Base-by-base conservation (phyloP, 2,329 filamentous ascomycete genomes). In the Aspergillus sp. region DNA sequence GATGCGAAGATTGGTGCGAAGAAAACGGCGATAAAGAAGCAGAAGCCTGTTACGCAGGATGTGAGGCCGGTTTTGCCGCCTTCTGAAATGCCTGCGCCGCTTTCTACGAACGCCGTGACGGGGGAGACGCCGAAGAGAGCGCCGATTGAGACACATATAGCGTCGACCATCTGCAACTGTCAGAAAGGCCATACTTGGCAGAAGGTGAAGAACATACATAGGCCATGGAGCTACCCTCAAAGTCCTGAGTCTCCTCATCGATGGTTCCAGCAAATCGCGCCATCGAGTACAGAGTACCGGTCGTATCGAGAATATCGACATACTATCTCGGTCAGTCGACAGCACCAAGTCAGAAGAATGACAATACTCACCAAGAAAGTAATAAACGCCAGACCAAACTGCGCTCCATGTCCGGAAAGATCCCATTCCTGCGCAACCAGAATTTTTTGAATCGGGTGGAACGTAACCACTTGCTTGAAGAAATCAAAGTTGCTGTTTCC, bases 1-100 rank as follows among this genome's bases (percentile, higher is more conserved):
- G 86, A 90, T 7, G 89, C 88, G 62, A 94, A 94, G 49, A 94
- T 91, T 0, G 89, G 89, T 0, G 89, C 88, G 64, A 94, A 94
- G 76, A 94, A 94, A 52, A 94, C 80, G 49, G 86, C 82, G 63
- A 94, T 81, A 72, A 95, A 85, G 75, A 95, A 95, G 70, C 85
- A 90, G 44, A 94, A 48, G 4, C 89, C 89, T 0, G 87, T 84
- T 13, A 81, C 74, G 66, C 91, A 86, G 42, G 88, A 83, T 0
- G 88, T 93, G n/a, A 95, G 70, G 13, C 89, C 89, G 0, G 89
- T 94, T 61, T 84, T 84, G 41, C 88, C 89, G 45, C 89, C 89
- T 68, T 95, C 89, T 0, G 87, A 87, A 53, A 95, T 94, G 58
- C 89, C 89, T 7, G 89, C 89, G 62, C 88, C 88, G n/a, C 85